Evolutionary conservation across 2,329 filamentous ascomycete genomes (phyloP), one percentile per base, ranked within the genome.

Genomic region (Colletotrichum chlorophyti): DNA sequence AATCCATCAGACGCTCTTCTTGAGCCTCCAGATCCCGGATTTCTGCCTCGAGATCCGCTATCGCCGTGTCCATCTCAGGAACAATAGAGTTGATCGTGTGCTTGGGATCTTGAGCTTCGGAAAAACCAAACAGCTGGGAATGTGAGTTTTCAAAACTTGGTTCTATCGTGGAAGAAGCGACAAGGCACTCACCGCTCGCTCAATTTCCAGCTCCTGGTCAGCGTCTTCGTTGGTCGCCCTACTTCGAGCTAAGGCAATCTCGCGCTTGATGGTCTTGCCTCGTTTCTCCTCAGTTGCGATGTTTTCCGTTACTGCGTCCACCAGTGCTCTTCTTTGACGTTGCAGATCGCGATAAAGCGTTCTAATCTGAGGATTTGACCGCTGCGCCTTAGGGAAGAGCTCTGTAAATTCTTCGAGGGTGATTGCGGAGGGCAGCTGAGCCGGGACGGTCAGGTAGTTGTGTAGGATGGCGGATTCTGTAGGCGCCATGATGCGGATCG

Each of bases 261-360:
- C 82, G 9, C 83, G 79, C 43, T 82, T 79, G 67, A 90, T 77
- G 15, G 75, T 77, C 61, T 81, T 82, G 24, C 88, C 88, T 27
- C 81, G 78, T 66, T 81, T 83, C 43, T 83, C 81, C 71, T 93
- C 89, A n/a, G 76, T 74, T 6, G 81, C 79, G 57, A 93, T 89
- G 65, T 85, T 90, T 8, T 73, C 71, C 67, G 85, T 80, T 12
- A 96, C 87, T 4, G 77, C 72, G 65, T 94, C 90, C 51, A 92
- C 82, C 10, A 89, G 78, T 43, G 82, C 80, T 61, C 88, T 86
- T 52, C 92, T 86, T 69, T 93, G 84, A 58, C 87, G 82, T 67
- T 95, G 90, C 3, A 96, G 81, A 70, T 95, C 90, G 43, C 90
- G 86, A 70, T 96, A 96, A 5, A 97, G 79, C 1, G 81, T 78